Evolutionary conservation across 768 basidiomycete genomes (phyloP).

Genomic region (Pleurotus sapidus): DNA sequence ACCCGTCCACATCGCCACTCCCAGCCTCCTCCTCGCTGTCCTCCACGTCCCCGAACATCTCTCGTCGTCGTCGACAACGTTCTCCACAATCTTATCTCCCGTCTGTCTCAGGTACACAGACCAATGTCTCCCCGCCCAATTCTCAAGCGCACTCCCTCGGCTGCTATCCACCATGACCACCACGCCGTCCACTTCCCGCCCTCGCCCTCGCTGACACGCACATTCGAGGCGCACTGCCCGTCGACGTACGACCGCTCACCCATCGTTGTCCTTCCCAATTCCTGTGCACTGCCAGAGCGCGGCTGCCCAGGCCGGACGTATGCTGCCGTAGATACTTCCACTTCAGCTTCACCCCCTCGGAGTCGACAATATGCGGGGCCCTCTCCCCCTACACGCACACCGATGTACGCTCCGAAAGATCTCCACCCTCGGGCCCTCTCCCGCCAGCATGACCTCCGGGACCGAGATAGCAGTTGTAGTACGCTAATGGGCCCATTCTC

Average conservation of each 20-base stretch:
- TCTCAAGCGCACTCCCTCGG: constrained; percentile 45
- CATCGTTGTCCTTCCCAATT: constrained; percentile 69
- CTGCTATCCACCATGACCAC: constrained; percentile 23
- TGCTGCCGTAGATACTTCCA: constrained; percentile 36
- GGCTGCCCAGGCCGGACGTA: constrained; percentile 76
- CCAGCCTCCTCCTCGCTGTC: background rate
- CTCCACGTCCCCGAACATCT: constrained; percentile 2
- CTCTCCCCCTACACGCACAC: background rate
- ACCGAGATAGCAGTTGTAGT: constrained; percentile 6
- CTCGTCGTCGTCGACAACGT: background rate
- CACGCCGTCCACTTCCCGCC: constrained; percentile 51
- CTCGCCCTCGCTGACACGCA: constrained; percentile 47
- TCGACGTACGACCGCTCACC: constrained; percentile 78
- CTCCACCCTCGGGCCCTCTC: constrained; percentile 44
- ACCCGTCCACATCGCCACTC: constrained; percentile 1
- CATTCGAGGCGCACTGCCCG: constrained; percentile 51
- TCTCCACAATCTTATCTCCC: background rate
- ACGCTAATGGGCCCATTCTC: constrained; percentile 17
- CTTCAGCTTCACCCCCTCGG: constrained; percentile 10
- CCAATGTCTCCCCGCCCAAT: constrained; percentile 50
- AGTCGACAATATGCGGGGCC: background rate
- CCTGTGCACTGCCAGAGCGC: constrained; percentile 75
- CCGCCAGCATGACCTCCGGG: constrained; percentile 12
- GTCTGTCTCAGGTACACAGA: background rate
- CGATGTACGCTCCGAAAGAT: constrained; percentile 29